Conservation (phyloP, 805 yeast genomes). For the Teunomyces panamensis region DNA sequence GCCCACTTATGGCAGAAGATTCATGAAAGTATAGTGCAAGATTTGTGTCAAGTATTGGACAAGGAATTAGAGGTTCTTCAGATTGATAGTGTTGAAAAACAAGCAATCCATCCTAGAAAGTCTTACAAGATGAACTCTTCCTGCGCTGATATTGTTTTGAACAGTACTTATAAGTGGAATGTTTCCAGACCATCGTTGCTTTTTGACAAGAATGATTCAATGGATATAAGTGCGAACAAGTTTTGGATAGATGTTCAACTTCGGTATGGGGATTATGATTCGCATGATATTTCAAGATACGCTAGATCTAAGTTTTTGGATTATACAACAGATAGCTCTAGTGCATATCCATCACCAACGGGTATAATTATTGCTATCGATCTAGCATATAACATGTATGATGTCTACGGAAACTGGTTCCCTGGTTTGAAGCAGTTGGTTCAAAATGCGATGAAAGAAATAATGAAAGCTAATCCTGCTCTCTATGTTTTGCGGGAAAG, state of each 20-base stretch:
- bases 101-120: slow-evolving; percentile 93
- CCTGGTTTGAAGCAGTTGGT: slow-evolving; percentile 88
- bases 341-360: slow-evolving; percentile 88
- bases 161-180: slow-evolving; percentile 77
- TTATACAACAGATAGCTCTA: slow-evolving; percentile 82
- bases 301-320: slow-evolving; percentile 91
- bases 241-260: slow-evolving; percentile 95
- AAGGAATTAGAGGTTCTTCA: slow-evolving; percentile 79
- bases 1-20: slow-evolving; percentile 99
- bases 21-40: slow-evolving; percentile 92
- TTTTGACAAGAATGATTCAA: slow-evolving; percentile 64
- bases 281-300: slow-evolving; percentile 93
- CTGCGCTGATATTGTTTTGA: slow-evolving; percentile 82
- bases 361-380: slow-evolving; percentile 91
- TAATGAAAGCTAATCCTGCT: slow-evolving; percentile 94
- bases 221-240: slow-evolving; percentile 59
- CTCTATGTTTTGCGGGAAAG: slow-evolving; percentile 88
- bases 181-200: slow-evolving; percentile 78
- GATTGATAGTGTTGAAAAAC: slow-evolving; percentile 83
- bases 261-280: slow-evolving; percentile 95
- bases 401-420: slow-evolving; percentile 97
- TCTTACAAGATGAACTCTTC: slow-evolving; percentile 97
- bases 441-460: slow-evolving; percentile 88
- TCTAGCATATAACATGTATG: slow-evolving; percentile 92
- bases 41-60: slow-evolving; percentile 88